Base-by-base conservation (phyloP, 2,329 filamentous ascomycete species). In the Helminthosporium solani region DNA sequence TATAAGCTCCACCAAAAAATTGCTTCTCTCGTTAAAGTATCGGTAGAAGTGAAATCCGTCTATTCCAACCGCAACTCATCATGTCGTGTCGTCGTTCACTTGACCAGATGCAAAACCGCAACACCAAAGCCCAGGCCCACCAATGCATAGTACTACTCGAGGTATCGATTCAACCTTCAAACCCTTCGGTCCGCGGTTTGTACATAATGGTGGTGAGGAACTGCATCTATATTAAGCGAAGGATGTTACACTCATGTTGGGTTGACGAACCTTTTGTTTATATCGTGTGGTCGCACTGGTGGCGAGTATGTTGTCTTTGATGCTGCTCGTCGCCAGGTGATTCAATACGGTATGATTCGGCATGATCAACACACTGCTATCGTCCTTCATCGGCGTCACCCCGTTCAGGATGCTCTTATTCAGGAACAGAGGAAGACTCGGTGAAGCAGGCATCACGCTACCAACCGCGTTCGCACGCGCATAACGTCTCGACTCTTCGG, bases 151-250 rank as follows among this genome's bases (percentile, higher is more conserved):
- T n/a, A n/a, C n/a, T n/a, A n/a, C n/a, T n/a, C n/a, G n/a, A n/a
- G n/a, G n/a, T n/a, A n/a, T n/a, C n/a, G n/a, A n/a, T n/a, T n/a
- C n/a, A n/a, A n/a, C n/a, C n/a, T n/a, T 25, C 27, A 14, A 16
- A 9, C 15, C 68, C 63, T 27, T 75, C 74, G 51, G 69, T 77
- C 16, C 90, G 90, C 15, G 90, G 90, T 76, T 96, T 97, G 75
- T 97, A 97, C 77, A 97, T 86, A 67, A 97, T 95, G 2, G 91
- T 96, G 3, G 92, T 97, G 28, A 97, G 87, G 72, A 97, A 97
- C 92, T 96, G 60, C 19, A 40, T 45, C 8, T 20, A 28, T 11
- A 41, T 60, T 44, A 63, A 52, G 4, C 28, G 14, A 47, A 28
- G 14, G 12, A 9, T 37, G 16, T 37, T 44, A n/a, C 48, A 15